These are phyloP conservation scores for Blumeriella jaapii DNA, from an alignment of 2,329 filamentous ascomycete genomes.

Conservation along the genomic window DNA sequence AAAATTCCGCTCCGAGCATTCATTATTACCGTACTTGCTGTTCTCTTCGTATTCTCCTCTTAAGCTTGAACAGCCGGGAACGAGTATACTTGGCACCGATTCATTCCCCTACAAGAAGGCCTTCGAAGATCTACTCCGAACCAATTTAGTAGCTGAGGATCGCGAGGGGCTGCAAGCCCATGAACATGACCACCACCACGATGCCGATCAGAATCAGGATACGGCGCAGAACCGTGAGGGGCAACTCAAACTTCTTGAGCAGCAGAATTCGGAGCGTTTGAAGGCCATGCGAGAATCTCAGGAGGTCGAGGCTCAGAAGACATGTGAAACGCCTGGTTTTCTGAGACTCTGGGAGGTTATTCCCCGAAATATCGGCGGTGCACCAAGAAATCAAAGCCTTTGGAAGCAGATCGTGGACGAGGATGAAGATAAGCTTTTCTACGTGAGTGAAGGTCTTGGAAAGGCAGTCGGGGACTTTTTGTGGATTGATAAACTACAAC, in stretches of 20 bases:
- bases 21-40: slow-evolving; percentile 26
- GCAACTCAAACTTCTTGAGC: too few species aligned
- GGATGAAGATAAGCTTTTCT: background rate
- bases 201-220: background rate
- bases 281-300: too few species aligned
- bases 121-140: slow-evolving; percentile 25
- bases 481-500: slow-evolving; percentile 13
- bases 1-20: slow-evolving; percentile 15
- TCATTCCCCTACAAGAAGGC: slow-evolving; percentile 21
- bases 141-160: slow-evolving; percentile 7
- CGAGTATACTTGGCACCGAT: background rate
- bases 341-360: too few species aligned
- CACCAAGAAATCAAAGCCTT: background rate
- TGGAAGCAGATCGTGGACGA: too few species aligned
- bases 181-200: background rate
- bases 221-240: too few species aligned
- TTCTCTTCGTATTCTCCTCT: slow-evolving; percentile 27
- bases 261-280: too few species aligned
- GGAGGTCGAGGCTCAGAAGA: too few species aligned
- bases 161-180: background rate
- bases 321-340: too few species aligned
- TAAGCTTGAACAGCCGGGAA: slow-evolving; percentile 7
- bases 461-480: slow-evolving; percentile 1
- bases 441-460: background rate
- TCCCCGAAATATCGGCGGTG: too few species aligned